Evolutionary conservation across 2,329 filamentous ascomycete genomes (phyloP).

Genomic region (Pseudopithomyces maydicus): DNA sequence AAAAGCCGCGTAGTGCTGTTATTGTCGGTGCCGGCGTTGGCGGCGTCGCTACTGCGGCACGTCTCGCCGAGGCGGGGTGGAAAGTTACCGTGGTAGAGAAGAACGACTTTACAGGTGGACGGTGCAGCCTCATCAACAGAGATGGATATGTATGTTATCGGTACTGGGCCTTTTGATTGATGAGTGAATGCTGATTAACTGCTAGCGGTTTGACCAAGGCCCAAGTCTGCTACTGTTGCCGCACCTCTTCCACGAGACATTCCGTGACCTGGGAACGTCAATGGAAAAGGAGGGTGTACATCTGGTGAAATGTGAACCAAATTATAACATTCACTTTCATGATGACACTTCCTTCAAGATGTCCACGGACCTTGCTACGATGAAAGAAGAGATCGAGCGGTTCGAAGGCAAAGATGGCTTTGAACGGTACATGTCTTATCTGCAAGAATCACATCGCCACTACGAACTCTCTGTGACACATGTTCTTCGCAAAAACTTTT

Average conservation of each 20-base stretch:
- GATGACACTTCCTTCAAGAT: conserved; percentile 69
- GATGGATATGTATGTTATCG: conserved; percentile 59
- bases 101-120: conserved; percentile 72
- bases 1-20: conserved; percentile 25
- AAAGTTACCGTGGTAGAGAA: conserved; percentile 79
- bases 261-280: conserved; percentile 70
- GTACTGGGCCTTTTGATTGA: not conserved
- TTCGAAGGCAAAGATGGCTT: conserved; percentile 75
- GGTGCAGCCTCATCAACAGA: conserved; percentile 69
- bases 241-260: conserved; percentile 71
- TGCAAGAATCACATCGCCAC: conserved; percentile 70
- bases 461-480: conserved; percentile 71
- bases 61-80: conserved; percentile 72
- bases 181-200: conserved; percentile 10
- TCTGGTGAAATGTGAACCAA: conserved; percentile 73
- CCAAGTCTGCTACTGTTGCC: conserved; percentile 75
- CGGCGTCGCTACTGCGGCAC: conserved; percentile 72
- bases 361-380: conserved; percentile 69
- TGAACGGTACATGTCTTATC: conserved; percentile 68
- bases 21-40: conserved; percentile 69
- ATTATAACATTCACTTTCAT: conserved; percentile 76
- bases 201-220: conserved; percentile 73
- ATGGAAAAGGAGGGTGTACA: conserved; percentile 69
- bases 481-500: conserved; percentile 71
- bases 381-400: conserved; percentile 74